phyloP scores from a whole-genome alignment of 192 early-diverging fungal genomes.

The Rhizoclosmatium globosum region DNA sequence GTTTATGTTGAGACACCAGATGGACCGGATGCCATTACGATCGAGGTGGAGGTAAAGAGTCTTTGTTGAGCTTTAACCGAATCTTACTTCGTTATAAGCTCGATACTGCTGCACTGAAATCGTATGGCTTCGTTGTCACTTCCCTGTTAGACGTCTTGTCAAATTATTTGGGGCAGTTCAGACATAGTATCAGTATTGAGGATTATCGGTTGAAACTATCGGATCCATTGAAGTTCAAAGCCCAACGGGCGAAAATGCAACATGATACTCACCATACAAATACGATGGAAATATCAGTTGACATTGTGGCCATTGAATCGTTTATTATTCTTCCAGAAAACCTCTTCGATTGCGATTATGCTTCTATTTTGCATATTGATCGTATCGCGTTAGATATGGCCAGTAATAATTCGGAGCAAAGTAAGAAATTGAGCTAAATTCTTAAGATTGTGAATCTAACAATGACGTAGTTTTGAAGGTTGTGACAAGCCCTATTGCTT shows the following conservation, averaged over 20 bases:
- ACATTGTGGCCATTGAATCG: constrained; percentile 4
- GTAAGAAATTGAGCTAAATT: neutral
- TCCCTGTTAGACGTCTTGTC: constrained; percentile 73
- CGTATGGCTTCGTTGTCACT: constrained; percentile 73
- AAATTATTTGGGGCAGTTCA: constrained; percentile 74
- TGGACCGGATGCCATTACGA: constrained; percentile 30
- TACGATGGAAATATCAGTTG: constrained; percentile 10
- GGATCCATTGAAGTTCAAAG: constrained; percentile 42
- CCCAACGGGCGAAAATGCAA: neutral
- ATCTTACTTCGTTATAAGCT: constrained; percentile 42
- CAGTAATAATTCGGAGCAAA: constrained; percentile 12
- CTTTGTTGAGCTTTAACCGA: too few relatives aligned
- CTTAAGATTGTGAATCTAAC: neutral
- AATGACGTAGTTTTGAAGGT: constrained; percentile 37
- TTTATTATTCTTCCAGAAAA: constrained; percentile 23
- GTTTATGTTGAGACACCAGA: constrained; percentile 1
- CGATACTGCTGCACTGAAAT: constrained; percentile 62
- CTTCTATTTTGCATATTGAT: constrained; percentile 14
- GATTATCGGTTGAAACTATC: constrained; percentile 64
- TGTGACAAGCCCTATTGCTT: constrained; percentile 15
- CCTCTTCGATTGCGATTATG: constrained; percentile 17
- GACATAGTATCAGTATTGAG: constrained; percentile 68
- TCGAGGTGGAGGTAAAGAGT: constrained; percentile 40
- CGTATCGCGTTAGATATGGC: constrained; percentile 19
- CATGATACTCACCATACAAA: neutral